Base-by-base conservation (phyloP, 768 basidiomycete species). In the Collybia sordida region DNA sequence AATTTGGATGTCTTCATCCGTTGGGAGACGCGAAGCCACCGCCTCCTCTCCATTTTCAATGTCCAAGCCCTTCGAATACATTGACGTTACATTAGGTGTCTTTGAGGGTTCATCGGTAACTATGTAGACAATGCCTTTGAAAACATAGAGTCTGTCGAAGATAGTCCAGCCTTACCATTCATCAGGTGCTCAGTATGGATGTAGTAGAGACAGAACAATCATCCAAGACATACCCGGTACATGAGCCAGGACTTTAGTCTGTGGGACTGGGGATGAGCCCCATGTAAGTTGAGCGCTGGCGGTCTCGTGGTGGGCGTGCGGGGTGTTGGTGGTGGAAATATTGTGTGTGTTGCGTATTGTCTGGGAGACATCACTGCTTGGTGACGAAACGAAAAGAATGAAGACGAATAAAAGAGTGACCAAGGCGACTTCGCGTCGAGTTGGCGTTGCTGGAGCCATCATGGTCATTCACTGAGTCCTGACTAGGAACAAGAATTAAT, bases 101-200 rank as follows among this genome's bases (percentile, higher is more conserved):
- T 65, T 70, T 7, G 76, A 72, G 6, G 88, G 88, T 17, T 83
- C 70, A 64, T 93, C 83, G 3, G 86, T 81, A 36, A 98, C 91
- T 56, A 96, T 74, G 63, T 85, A 93, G 31, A 89, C 78, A 6
- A 88, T 86, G 39, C 91, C 91, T 56, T 93, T 90, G 58, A 83
- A 71, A 49, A 93, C 67, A 62, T 90, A 96, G 8, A 96, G 75
- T 49, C 78, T 81, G 69, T 94, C 90, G 52, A 93, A 85, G 45
- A 94, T 83, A 1, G 93, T 91, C 93, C 92, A 97, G 25, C 93
- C 93, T 93, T 61, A n/a, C n/a, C n/a, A n/a, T 22, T 12, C 22
- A 43, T 17, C 8, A 4, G 41, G 25, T 43, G 39, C 24, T 39
- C 35, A 44, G 22, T 28, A 52, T 27, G 27, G 46, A 36, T 23